These are phyloP conservation scores for Epichloe sibirici DNA, from an alignment of 2,329 filamentous ascomycete species.

Conservation along the genomic window DNA sequence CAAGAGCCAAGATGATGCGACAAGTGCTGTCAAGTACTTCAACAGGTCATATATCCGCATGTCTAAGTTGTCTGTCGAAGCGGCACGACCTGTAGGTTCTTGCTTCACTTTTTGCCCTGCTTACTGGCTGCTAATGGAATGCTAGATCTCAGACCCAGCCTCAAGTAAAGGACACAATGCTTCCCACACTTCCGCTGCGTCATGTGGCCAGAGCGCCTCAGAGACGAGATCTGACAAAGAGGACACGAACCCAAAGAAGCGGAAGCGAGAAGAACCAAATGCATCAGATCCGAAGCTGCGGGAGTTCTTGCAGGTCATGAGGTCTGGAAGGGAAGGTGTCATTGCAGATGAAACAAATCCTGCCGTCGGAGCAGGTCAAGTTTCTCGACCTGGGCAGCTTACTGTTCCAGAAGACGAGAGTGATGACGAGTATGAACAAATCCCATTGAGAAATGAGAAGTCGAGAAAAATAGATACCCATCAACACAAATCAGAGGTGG, in stretches of 20 bases:
- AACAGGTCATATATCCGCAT: slow-evolving; percentile 91
- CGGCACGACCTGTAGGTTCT: slow-evolving; percentile 61
- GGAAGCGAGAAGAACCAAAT: slow-evolving; percentile 48
- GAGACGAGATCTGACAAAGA: slow-evolving; percentile 16
- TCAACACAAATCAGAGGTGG: slow-evolving; percentile 4
- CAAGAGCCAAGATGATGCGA: slow-evolving; percentile 68
- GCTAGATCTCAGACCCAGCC: slow-evolving; percentile 32
- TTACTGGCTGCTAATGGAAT: slow-evolving; percentile 24
- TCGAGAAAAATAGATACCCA: slow-evolving; percentile 23
- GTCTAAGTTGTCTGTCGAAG: slow-evolving; percentile 84
- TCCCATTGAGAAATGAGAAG: slow-evolving; percentile 41
- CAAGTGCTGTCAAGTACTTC: slow-evolving; percentile 83
- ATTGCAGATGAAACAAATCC: slow-evolving; percentile 19
- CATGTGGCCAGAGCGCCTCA: slow-evolving; percentile 5
- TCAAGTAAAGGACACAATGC: slow-evolving; percentile 17
- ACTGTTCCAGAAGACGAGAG: slow-evolving; percentile 45
- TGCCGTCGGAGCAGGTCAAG: slow-evolving; percentile 10
- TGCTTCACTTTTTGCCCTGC: slow-evolving; percentile 6
- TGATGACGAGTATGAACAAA: slow-evolving; percentile 63
- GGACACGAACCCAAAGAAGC: slow-evolving; percentile 46
- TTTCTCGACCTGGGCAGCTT: slow-evolving; percentile 14
- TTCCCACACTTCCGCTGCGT: slow-evolving; percentile 14
- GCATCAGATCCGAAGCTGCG: slow-evolving; percentile 66
- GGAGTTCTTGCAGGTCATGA: slow-evolving; percentile 79
- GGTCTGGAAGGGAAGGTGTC: slow-evolving; percentile 31